These are phyloP conservation scores for Eucalyptus viminalis DNA, from an alignment of 345 rosid species.

Conservation along the genomic window DNA sequence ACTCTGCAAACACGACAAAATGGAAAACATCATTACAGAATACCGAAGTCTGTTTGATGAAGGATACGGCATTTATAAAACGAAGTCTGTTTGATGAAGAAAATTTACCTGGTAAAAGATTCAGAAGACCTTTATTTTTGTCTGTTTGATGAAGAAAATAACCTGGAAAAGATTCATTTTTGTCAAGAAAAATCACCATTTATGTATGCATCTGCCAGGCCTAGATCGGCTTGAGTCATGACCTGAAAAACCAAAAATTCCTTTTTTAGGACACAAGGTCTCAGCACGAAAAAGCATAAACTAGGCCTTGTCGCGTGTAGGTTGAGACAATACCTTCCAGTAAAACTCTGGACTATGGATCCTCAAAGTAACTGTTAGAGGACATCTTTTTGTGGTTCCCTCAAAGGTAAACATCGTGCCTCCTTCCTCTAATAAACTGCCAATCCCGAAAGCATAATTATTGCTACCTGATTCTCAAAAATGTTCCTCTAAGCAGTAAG, in stretches of 20 bases:
- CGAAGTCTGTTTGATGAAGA: background rate
- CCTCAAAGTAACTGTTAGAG: slow-evolving; percentile 33
- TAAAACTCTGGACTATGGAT: slow-evolving; percentile 77
- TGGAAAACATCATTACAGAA: background rate
- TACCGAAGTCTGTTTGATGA: background rate
- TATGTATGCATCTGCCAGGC: too few species aligned
- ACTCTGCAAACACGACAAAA: slow-evolving; percentile 23
- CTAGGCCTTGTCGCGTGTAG: background rate
- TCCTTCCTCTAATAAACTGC: slow-evolving; percentile 71
- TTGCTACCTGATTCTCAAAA: background rate
- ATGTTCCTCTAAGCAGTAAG: background rate
- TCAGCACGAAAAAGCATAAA: background rate
- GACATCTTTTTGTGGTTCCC: slow-evolving; percentile 32
- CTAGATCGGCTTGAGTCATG: too few species aligned
- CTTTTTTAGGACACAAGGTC: background rate
- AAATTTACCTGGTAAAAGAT: too few species aligned
- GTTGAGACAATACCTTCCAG: slow-evolving; percentile 52
- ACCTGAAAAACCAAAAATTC: too few species aligned
- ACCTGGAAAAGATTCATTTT: too few species aligned
- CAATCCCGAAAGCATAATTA: background rate
- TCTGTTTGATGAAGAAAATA: background rate
- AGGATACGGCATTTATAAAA: background rate
- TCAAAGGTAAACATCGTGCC: slow-evolving; percentile 36
- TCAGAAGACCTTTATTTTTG: too few species aligned
- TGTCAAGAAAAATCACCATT: too few species aligned